Base-by-base conservation (phyloP, 306 rosid species). In the Begonia fuchsioides region DNA sequence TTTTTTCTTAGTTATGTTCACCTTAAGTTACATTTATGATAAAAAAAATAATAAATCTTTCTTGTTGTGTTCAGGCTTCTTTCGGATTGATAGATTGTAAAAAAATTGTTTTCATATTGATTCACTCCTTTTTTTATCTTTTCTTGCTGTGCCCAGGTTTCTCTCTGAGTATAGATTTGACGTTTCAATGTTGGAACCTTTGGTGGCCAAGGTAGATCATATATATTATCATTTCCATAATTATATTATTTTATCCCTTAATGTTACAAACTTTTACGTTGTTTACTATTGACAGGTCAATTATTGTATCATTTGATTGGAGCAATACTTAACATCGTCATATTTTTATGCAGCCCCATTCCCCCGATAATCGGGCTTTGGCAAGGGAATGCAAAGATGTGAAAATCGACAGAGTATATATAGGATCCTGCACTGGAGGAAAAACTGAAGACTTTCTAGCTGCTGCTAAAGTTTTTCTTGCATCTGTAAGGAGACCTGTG, bases 331-430 rank as follows among this genome's bases (percentile, higher is more conserved):
- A 41, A n/a, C 45, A 41, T 45, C 35, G 52, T 10, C 2, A 35
- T 10, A 3, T 47, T 10, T 47, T 15, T 57, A 53, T 66, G 73
- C 92, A 90, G 98, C 98, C 98, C 56, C 94, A 90, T 77, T 79
- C 93, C 57, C 98, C 95, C 0, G 98, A 90, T 73, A 90, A 90
- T 53, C 85, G 87, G 15, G 83, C 95, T 58, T 71, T 85, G 68
- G 95, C 95, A 56, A 90, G 95, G 67, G 95, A 85, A 65, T 82
- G 92, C 80, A 85, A 77, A 80, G 94, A 81, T 68, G 98, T 90
- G 63, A 90, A 81, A 69, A 90, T 85, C 61, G 82, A 85, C 64
- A 71, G 94, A 59, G 95, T 85, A 35, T 90, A 85, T 61, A 78
- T 90, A 15, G 95, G 98, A 58, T 90, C 98, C 56, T 90, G 98